Evolutionary conservation across 306 rosid species (phyloP).

Genomic region (Ormosia emarginata): DNA sequence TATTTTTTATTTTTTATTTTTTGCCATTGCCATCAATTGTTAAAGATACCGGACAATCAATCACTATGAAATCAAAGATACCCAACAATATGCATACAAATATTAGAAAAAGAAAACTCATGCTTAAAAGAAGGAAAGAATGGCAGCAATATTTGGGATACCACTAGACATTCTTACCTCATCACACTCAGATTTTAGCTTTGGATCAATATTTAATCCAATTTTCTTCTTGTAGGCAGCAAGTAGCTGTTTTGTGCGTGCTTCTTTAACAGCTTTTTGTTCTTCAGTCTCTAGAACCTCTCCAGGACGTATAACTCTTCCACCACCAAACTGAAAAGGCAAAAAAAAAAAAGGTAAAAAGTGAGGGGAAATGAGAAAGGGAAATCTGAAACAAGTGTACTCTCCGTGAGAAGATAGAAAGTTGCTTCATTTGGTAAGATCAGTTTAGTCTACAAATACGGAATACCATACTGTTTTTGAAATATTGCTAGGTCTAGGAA

Average conservation of each 20-base stretch:
- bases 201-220: slow-evolving; percentile 64
- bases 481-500: slow-evolving; percentile 87
- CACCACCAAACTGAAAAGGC: slow-evolving; percentile 77
- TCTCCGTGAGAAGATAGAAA: neutral
- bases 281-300: slow-evolving; percentile 74
- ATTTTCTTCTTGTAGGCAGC: slow-evolving; percentile 65
- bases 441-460: neutral
- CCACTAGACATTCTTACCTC: slow-evolving; percentile 37
- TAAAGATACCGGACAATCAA: neutral
- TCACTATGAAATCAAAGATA: neutral
- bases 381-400: neutral
- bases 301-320: slow-evolving; percentile 71
- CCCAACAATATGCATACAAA: slow-evolving; percentile 6
- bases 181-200: slow-evolving; percentile 71
- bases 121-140: neutral
- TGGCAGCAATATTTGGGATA: neutral
- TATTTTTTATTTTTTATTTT: neutral
- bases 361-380: neutral
- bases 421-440: neutral
- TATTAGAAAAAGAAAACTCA: neutral
- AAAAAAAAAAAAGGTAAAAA: neutral
- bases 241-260: slow-evolving; percentile 59
- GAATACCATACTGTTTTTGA: slow-evolving; percentile 68
- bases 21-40: neutral
- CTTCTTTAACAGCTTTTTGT: slow-evolving; percentile 76